A percentile compares a stretch with the other conserved stretches of the same genome.
Conservation (phyloP, 176 grass and related monocot genomes). For the Bonia amplexicaulis region DNA sequence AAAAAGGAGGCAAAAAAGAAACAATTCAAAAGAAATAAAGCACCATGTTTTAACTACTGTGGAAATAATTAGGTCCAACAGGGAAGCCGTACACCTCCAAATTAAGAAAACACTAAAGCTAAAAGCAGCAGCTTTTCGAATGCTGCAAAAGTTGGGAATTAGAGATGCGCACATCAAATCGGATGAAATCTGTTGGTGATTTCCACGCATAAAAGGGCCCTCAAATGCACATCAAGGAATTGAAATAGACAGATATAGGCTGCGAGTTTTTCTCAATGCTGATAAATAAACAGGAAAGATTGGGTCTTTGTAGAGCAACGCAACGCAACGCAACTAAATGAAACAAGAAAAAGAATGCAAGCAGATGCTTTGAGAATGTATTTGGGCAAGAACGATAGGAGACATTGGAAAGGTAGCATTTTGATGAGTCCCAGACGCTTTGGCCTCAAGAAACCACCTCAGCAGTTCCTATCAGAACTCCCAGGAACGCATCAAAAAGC, state of each 20-base stretch:
- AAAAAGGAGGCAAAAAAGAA: neutral
- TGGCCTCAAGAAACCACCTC: neutral
- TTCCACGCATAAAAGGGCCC: neutral
- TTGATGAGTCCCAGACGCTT: neutral
- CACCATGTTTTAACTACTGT: neutral
- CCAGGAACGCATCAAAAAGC: neutral
- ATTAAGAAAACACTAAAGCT: conserved; percentile 44
- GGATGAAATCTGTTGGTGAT: conserved; percentile 9
- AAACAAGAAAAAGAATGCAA: neutral
- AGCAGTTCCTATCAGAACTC: neutral
- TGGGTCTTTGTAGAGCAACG: neutral
- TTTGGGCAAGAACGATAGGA: neutral
- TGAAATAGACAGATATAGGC: neutral
- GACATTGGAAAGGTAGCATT: neutral
- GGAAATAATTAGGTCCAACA: conserved; percentile 14
- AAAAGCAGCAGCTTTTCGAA: conserved; percentile 38
- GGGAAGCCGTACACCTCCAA: conserved; percentile 38
- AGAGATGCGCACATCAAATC: conserved; percentile 33
- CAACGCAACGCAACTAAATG: neutral
- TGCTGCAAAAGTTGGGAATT: conserved; percentile 15
- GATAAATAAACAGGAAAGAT: neutral
- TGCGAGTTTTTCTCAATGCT: neutral
- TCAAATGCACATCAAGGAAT: neutral
- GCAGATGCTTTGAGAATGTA: neutral
- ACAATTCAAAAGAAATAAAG: conserved; percentile 9